Evolutionary conservation across 495 filamentous ascomycete genomes (phyloP).

Genomic region (Penicillium chermesinum): DNA sequence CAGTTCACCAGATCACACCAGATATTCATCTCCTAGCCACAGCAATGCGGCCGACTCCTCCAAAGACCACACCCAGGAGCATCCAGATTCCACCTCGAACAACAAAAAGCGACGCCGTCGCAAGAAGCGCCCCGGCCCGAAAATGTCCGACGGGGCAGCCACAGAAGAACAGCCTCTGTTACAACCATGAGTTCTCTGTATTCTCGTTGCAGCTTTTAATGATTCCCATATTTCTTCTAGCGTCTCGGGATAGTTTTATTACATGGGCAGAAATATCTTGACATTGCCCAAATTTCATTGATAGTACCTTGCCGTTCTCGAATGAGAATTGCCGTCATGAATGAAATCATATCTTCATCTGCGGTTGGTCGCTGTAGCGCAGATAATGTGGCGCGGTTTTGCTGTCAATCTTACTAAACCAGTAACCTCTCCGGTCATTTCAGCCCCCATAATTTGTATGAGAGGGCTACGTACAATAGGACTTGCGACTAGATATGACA

Average conservation of each 20-base stretch:
- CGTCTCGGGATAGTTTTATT: background rate
- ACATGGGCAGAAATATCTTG: background rate
- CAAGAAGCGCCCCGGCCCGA: conserved; percentile 16
- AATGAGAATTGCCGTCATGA: too few relatives aligned
- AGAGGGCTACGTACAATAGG: too few relatives aligned
- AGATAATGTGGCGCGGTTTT: too few relatives aligned
- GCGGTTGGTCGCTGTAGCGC: too few relatives aligned
- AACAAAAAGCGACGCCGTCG: conserved; percentile 30
- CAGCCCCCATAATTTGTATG: too few relatives aligned
- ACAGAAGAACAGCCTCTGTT: conserved; percentile 3
- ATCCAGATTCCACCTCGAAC: conserved; percentile 2
- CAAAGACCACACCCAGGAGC: conserved; percentile 6
- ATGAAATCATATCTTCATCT: too few relatives aligned
- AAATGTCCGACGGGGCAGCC: background rate
- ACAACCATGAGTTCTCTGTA: background rate
- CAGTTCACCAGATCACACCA: conserved; percentile 3
- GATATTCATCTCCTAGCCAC: conserved; percentile 12
- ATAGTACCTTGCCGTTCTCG: too few relatives aligned
- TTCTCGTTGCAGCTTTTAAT: background rate
- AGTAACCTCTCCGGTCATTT: too few relatives aligned
- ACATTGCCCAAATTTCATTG: too few relatives aligned
- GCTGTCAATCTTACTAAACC: too few relatives aligned
- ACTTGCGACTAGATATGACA: too few relatives aligned
- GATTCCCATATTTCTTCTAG: background rate
- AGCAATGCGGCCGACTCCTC: conserved; percentile 5